Conservation (phyloP, 2,329 filamentous ascomycete species). For the Mycosphaerella arachidis region DNA sequence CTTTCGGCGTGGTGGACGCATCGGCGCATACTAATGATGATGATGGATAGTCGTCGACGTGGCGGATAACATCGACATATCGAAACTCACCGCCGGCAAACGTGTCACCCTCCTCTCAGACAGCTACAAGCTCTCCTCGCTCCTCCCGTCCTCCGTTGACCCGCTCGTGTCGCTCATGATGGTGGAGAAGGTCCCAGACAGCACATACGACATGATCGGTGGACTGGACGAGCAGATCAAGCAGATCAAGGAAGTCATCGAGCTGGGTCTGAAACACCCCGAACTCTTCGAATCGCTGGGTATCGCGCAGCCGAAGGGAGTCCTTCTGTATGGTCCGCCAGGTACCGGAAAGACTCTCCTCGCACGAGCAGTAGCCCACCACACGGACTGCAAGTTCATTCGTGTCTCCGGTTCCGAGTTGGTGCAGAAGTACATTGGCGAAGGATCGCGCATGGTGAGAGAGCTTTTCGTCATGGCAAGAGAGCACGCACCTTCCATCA, state of each 20-base stretch:
- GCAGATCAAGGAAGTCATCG: constrained; percentile 99
- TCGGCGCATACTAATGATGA: neutral
- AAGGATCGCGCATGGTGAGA: constrained; percentile 96
- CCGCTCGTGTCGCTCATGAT: constrained; percentile 99
- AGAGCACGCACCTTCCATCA: constrained; percentile 96
- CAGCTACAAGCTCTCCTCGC: constrained; percentile 98
- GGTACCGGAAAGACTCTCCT: constrained; percentile 96
- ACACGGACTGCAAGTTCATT: constrained; percentile 99
- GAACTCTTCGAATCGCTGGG: constrained; percentile 98
- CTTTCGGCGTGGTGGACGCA: neutral
- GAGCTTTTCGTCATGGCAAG: constrained; percentile 99
- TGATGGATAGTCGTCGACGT: constrained; percentile 77
- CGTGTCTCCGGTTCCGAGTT: constrained; percentile 92
- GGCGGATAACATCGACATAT: constrained; percentile 86
- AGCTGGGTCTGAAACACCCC: constrained; percentile 95
- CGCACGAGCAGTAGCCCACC: constrained; percentile 91
- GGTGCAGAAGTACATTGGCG: constrained; percentile 98
- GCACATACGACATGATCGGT: constrained; percentile 99
- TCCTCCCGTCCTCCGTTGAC: constrained; percentile 95
- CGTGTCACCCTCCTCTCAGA: constrained; percentile 94
- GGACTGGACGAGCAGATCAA: constrained; percentile 98
- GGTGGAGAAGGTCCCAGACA: constrained; percentile 99
- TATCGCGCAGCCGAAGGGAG: constrained; percentile 96
- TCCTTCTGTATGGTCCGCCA: constrained; percentile 90
- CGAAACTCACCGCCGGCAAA: constrained; percentile 95